These are phyloP conservation scores for Arabidopsis lyrata DNA, from an alignment of 441 rosid genomes.

Conservation along the genomic window DNA sequence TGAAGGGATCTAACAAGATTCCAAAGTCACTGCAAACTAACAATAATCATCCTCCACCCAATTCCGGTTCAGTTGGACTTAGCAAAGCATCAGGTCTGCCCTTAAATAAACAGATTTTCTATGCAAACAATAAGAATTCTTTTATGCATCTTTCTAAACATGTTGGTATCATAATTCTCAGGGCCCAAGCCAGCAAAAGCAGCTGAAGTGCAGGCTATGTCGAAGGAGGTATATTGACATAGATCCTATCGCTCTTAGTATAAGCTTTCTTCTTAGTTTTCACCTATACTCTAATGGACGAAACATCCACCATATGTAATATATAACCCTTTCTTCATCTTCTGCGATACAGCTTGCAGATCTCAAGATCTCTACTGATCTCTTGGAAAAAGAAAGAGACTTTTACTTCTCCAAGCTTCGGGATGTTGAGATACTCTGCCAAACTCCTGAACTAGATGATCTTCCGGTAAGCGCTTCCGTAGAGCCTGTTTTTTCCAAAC, in stretches of 20 bases:
- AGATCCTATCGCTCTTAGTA: not conserved
- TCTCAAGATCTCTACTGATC: conserved; percentile 76
- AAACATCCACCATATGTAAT: not conserved
- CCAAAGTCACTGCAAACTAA: conserved; percentile 86
- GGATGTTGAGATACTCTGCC: conserved; percentile 90
- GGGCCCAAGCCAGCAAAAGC: conserved; percentile 69
- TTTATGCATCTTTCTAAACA: conserved; percentile 20
- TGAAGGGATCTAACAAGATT: conserved; percentile 63
- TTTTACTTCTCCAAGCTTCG: conserved; percentile 92
- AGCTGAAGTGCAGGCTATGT: conserved; percentile 66
- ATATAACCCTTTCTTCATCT: conserved; percentile 5
- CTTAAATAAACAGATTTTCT: not conserved
- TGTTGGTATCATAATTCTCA: conserved; percentile 37
- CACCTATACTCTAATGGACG: not conserved
- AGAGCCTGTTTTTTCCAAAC: conserved; percentile 15
- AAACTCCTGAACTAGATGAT: conserved; percentile 69
- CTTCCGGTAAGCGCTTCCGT: conserved; percentile 55
- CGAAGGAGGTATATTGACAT: conserved; percentile 68
- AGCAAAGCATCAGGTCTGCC: conserved; percentile 35
- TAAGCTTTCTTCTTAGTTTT: conserved; percentile 14
- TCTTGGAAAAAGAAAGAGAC: conserved; percentile 90
- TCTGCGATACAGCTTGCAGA: conserved; percentile 58
- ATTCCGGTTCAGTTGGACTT: conserved; percentile 37
- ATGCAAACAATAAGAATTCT: not conserved
- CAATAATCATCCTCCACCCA: conserved; percentile 55